Evolutionary conservation across 371 early-diverging fungal species (phyloP), one percentile per base, ranked within the genome.

Genomic region (Mortierella sp.): DNA sequence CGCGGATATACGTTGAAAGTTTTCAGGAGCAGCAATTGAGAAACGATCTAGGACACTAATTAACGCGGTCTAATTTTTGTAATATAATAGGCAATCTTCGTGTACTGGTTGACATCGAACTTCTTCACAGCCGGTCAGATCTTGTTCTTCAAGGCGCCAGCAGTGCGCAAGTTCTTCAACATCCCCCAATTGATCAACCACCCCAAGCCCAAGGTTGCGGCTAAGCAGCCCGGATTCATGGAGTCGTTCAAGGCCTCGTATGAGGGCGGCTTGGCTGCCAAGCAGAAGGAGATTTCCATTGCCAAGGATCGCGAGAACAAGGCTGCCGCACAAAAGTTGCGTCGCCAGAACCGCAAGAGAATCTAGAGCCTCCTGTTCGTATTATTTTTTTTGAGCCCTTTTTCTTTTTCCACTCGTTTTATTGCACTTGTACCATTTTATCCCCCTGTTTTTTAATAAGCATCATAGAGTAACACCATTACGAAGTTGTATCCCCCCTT

Each of bases 101-200:
- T 97, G 46, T 97, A 97, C 88, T 97, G 97, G 97, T 87, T 96
- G 70, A 91, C 95, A 27, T 94, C 94, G 75, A 97, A 96, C 87
- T 21, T 90, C 6, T 91, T 94, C 82, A 95, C 97, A 6, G 89
- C 95, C 27, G 83, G 87, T 27, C 97, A 97, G 89, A 91, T 94
- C 71, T 77, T 92, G 48, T 85, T 93, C 35, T 88, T 97, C 70
- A 92, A 91, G 83, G 81, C 89, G 41, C 91, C 93, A 14, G 38
- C 87, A 21, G 88, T 97, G 35, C 93, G 96, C 74, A 83, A 77
- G 18, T 83, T 88, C 54, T 84, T 94, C 29, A 90, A 90, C 71
- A 91, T 94, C 56, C 94, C 94, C 21, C 83, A 88, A 43, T 80
- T 92, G 10, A 75, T 90, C n/a, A 87, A 88, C 81, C 91, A 88